Conservation (phyloP, 257 asterid species). For the Solanum bulbocastanum region DNA sequence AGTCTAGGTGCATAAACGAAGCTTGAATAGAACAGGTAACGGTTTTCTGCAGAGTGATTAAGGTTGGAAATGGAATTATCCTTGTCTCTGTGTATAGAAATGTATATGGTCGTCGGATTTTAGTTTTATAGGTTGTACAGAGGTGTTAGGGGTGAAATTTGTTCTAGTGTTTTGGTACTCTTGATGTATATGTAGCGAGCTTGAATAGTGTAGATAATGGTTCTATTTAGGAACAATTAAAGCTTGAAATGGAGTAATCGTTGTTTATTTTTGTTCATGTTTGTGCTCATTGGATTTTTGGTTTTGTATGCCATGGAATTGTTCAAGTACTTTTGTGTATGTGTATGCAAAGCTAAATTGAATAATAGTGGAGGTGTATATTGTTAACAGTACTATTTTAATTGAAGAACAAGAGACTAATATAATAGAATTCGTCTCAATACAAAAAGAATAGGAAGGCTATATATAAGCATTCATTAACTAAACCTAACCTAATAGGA, state of each 20-base stretch:
- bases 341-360: neutral
- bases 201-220: neutral
- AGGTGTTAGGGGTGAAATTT: neutral
- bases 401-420: too few relatives aligned
- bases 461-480: too few relatives aligned
- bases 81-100: neutral
- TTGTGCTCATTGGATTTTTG: neutral
- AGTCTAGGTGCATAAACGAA: neutral
- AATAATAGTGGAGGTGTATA: too few relatives aligned
- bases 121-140: neutral
- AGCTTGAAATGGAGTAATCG: neutral
- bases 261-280: neutral
- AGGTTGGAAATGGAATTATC: neutral
- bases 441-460: too few relatives aligned
- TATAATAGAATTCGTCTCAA: too few relatives aligned
- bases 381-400: too few relatives aligned
- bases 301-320: neutral
- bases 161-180: neutral
- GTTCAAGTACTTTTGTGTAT: neutral
- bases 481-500: too few relatives aligned
- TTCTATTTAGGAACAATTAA: neutral
- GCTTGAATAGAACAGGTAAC: neutral
- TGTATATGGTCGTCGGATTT: neutral
- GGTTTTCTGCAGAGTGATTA: neutral
- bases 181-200: neutral